Conservation (phyloP, 495 filamentous ascomycete genomes). For the Cercophora newfieldiana region DNA sequence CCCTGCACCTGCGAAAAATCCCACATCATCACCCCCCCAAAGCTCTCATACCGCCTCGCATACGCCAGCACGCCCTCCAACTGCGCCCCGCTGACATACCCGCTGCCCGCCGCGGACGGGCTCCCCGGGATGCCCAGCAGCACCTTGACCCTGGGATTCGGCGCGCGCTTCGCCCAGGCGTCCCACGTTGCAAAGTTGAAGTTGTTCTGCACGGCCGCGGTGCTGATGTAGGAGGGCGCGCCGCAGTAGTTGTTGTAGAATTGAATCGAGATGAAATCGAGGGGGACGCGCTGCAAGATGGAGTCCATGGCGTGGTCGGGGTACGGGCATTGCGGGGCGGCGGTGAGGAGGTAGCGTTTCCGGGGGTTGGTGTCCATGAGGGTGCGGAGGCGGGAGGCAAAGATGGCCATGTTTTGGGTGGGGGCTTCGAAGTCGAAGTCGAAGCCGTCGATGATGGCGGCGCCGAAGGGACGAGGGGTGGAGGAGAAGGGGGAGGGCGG, state of each 20-base stretch:
- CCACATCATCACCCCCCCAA: slow-evolving; percentile 75
- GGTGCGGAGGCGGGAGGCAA: slow-evolving; percentile 55
- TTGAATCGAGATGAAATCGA: slow-evolving; percentile 69
- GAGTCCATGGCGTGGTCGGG: slow-evolving; percentile 62
- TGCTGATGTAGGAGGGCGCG: slow-evolving; percentile 50
- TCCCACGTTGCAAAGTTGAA: slow-evolving; percentile 76
- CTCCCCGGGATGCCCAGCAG: slow-evolving; percentile 66
- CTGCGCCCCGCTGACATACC: slow-evolving; percentile 52
- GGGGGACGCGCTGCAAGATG: slow-evolving; percentile 53
- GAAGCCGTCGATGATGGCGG: slow-evolving; percentile 67
- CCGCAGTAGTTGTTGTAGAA: slow-evolving; percentile 73
- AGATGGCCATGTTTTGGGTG: slow-evolving; percentile 51
- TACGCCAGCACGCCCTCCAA: slow-evolving; percentile 53
- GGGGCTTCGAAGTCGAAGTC: slow-evolving; percentile 66
- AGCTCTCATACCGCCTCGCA: slow-evolving; percentile 55
- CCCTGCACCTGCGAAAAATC: slow-evolving; percentile 62
- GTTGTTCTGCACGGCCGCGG: slow-evolving; percentile 49
- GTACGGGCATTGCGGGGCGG: slow-evolving; percentile 66
- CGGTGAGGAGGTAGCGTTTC: slow-evolving; percentile 61
- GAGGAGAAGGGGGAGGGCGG: slow-evolving; percentile 36
- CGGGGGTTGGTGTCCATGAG: slow-evolving; percentile 49
- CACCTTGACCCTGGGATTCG: slow-evolving; percentile 65
- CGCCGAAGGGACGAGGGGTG: slow-evolving; percentile 62
- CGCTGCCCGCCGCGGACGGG: slow-evolving; percentile 55
- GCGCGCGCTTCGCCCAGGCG: slow-evolving; percentile 63